Percentiles rank a stretch among this genome's conserved stretches.
phyloP scores from a whole-genome alignment of 1,284 basidiomycete genomes.

The Athelia psychrophila region DNA sequence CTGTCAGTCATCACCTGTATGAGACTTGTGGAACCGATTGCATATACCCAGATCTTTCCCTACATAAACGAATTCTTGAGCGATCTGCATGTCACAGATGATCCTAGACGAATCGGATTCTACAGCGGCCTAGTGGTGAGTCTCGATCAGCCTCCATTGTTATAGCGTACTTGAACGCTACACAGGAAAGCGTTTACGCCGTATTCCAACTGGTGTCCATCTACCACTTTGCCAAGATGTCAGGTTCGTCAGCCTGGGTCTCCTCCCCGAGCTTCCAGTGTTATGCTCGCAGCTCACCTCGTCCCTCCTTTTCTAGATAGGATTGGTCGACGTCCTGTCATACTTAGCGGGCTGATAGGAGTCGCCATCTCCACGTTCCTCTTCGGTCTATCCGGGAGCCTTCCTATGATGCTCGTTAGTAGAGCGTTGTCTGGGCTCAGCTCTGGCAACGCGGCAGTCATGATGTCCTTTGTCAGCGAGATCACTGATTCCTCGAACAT shows the following conservation, averaged over 20 bases:
- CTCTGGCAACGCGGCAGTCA: constrained; percentile 61
- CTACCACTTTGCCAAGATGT: constrained; percentile 61
- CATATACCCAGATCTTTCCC: constrained; percentile 34
- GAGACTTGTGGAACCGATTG: constrained; percentile 36
- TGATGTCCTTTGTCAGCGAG: constrained; percentile 60
- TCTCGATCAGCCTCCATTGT: constrained; percentile 3
- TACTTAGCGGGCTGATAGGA: constrained; percentile 52
- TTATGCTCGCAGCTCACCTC: background rate
- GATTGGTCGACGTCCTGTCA: constrained; percentile 59
- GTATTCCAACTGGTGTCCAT: constrained; percentile 60
- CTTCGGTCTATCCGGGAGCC: constrained; percentile 55
- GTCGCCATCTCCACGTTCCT: constrained; percentile 46
- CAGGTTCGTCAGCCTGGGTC: constrained; percentile 37
- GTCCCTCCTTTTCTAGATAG: too few relatives aligned
- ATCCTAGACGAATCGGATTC: constrained; percentile 35
- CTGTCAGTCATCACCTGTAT: constrained; percentile 13
- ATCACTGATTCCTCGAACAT: constrained; percentile 66
- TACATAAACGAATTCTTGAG: constrained; percentile 39
- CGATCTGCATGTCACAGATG: constrained; percentile 29
- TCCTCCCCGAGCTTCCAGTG: background rate
- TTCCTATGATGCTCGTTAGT: constrained; percentile 43
- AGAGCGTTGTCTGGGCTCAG: constrained; percentile 59
- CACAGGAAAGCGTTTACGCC: constrained; percentile 61
- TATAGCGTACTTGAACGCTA: background rate
- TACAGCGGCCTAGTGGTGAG: constrained; percentile 39